Evolutionary conservation across 352 stramenopile species (phyloP).

Genomic region (Phytopythium helicoides): DNA sequence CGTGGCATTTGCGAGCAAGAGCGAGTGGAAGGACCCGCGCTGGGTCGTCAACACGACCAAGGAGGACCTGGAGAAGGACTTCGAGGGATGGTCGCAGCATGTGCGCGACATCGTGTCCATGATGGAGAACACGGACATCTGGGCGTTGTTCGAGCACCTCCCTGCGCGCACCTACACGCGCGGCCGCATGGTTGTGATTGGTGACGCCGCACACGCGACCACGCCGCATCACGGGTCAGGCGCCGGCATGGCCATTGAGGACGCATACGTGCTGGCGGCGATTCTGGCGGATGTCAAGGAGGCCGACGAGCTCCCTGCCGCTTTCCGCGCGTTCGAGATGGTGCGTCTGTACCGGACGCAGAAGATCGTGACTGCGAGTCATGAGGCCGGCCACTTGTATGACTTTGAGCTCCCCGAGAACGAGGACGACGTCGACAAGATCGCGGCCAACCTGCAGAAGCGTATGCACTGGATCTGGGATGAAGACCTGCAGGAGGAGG

Average conservation of each 20-base stretch:
- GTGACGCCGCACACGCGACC: constrained; percentile 28
- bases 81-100: constrained; percentile 23
- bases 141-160: constrained; percentile 27
- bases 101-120: constrained; percentile 33
- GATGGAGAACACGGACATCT: constrained; percentile 38
- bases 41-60: constrained; percentile 33
- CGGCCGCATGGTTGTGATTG: constrained; percentile 26
- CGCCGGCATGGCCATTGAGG: constrained; percentile 30
- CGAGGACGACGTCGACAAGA: constrained; percentile 25
- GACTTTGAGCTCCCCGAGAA: constrained; percentile 25
- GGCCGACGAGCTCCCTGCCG: constrained; percentile 17
- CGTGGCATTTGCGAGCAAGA: constrained; percentile 29
- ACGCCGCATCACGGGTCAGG: constrained; percentile 29
- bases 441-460: constrained; percentile 19
- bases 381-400: constrained; percentile 28
- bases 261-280: constrained; percentile 28
- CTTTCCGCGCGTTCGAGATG: constrained; percentile 31
- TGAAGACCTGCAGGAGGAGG: constrained; percentile 28
- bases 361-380: constrained; percentile 23
- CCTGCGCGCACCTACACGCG: constrained; percentile 28
- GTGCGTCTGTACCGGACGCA: constrained; percentile 33
- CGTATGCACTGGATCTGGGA: constrained; percentile 36
- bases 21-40: constrained; percentile 29
- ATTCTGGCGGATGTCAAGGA: constrained; percentile 21
- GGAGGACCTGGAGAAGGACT: constrained; percentile 26